phyloP scores from a whole-genome alignment of 169 alveolate species.

The Neospora caninum region DNA sequence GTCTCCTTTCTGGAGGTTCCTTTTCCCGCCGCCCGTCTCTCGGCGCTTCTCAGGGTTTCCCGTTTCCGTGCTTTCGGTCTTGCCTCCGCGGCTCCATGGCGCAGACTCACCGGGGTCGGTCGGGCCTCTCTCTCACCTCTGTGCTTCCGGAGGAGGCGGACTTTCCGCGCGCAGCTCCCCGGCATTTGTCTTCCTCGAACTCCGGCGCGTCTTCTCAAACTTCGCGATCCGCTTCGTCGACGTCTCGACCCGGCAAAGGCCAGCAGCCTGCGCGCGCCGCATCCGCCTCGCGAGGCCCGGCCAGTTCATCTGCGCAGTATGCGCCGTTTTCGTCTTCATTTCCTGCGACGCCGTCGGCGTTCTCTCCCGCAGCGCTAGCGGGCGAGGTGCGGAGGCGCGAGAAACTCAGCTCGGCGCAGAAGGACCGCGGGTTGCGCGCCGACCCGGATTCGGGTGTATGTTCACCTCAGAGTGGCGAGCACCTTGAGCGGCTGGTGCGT shows the following conservation, averaged over 20 bases:
- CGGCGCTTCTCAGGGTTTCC: neutral
- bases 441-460: neutral
- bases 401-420: neutral
- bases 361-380: neutral
- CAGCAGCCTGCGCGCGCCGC: too few species aligned
- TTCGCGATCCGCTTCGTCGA: neutral
- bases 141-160: neutral
- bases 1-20: neutral
- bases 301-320: neutral
- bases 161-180: neutral
- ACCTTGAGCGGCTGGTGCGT: neutral
- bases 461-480: neutral
- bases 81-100: neutral
- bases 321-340: neutral
- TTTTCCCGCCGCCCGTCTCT: neutral
- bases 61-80: too few species aligned
- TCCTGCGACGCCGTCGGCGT: neutral
- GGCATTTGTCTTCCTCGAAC: neutral
- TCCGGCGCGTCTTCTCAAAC: neutral
- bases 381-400: neutral
- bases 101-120: neutral
- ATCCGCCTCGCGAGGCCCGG: too few species aligned
- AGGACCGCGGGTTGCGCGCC: neutral
- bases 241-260: too few species aligned
- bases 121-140: neutral